These are phyloP conservation scores for Pseudocercospora macadamiae DNA, from an alignment of 2,329 filamentous ascomycete genomes.

Conservation along the genomic window DNA sequence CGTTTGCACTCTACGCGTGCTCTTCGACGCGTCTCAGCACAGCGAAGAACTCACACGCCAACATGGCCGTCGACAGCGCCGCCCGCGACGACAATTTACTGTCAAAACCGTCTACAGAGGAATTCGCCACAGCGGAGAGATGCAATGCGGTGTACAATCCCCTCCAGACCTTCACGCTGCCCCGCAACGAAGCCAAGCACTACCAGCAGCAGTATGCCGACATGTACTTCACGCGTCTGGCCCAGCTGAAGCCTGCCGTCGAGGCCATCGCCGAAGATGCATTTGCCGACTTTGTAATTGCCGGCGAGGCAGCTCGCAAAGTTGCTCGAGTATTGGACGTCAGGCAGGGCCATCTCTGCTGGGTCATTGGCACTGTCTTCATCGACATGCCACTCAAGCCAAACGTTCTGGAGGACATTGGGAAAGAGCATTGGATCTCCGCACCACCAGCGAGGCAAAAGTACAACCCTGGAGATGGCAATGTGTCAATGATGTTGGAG, in stretches of 20 bases:
- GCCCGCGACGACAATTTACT: constrained; percentile 28
- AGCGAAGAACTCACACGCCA: neutral
- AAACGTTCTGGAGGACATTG: constrained; percentile 91
- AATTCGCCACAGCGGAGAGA: constrained; percentile 54
- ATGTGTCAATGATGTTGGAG: constrained; percentile 75
- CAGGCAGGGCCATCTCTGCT: constrained; percentile 91
- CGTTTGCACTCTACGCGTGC: too few relatives aligned
- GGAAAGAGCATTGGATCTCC: constrained; percentile 92
- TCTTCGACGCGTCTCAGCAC: too few relatives aligned
- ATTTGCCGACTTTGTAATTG: constrained; percentile 78
- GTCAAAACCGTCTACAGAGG: constrained; percentile 36
- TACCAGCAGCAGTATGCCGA: constrained; percentile 97
- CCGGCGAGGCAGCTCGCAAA: constrained; percentile 70
- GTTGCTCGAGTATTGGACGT: constrained; percentile 94
- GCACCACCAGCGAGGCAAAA: constrained; percentile 76
- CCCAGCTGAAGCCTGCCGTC: constrained; percentile 82
- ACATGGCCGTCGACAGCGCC: constrained; percentile 27
- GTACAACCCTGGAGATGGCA: constrained; percentile 30
- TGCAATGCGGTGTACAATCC: constrained; percentile 69
- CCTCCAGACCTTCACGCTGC: constrained; percentile 72
- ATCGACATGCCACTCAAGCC: constrained; percentile 98
- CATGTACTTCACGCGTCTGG: constrained; percentile 92
- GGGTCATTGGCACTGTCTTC: constrained; percentile 92
- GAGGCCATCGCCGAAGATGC: constrained; percentile 72
- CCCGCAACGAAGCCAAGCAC: constrained; percentile 64